phyloP scores from a whole-genome alignment of 768 basidiomycete species.

The Amanita exitialis region DNA sequence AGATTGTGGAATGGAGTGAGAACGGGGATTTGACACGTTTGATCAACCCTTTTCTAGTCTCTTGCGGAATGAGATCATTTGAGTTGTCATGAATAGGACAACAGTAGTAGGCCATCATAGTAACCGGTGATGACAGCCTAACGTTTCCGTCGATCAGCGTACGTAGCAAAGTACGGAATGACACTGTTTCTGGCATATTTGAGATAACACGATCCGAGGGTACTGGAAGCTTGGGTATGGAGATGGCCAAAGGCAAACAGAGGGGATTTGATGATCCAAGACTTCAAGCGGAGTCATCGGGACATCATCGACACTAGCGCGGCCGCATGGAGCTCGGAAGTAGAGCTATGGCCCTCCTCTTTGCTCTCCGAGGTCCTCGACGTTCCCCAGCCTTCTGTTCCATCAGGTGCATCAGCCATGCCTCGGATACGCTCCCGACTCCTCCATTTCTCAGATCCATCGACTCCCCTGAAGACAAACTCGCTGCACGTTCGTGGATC shows the following conservation, averaged over 20 bases:
- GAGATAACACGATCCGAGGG: background rate
- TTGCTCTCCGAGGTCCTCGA: background rate
- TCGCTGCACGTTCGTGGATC: constrained; percentile 47
- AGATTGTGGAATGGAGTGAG: no score
- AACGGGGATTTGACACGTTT: background rate
- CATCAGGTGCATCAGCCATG: background rate
- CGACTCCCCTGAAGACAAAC: constrained; percentile 28
- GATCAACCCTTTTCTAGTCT: background rate
- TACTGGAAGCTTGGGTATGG: background rate
- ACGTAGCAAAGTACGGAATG: no score
- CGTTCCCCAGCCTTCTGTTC: no score
- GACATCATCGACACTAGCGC: background rate
- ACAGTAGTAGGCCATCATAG: no score
- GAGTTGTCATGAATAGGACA: no score
- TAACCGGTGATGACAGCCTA: no score
- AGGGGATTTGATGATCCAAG: no score
- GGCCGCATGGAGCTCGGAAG: background rate
- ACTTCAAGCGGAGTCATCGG: background rate
- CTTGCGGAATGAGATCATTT: constrained; percentile 1
- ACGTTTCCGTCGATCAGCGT: no score
- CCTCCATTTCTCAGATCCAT: constrained; percentile 32
- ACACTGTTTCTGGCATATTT: no score
- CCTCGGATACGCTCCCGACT: constrained; percentile 17
- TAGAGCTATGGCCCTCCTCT: background rate
- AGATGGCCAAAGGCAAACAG: no score